phyloP scores from a whole-genome alignment of 371 early-diverging fungal genomes.

The Nematocida sp. region DNA sequence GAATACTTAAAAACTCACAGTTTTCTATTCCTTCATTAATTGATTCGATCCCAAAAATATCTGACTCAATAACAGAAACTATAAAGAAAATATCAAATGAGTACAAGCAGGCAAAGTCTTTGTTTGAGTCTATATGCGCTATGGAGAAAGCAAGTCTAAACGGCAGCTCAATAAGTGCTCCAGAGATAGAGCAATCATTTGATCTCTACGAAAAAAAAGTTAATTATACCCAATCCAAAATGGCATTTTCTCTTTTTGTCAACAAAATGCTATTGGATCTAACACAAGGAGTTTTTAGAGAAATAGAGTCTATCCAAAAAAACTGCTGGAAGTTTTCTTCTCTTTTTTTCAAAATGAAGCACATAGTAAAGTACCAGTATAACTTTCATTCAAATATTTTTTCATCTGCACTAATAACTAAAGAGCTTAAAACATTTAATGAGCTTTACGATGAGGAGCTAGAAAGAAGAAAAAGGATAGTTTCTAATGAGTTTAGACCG shows the following conservation, averaged over 20 bases:
- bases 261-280: slow-evolving; percentile 30
- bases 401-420: background rate
- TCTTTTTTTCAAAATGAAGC: slow-evolving; percentile 2
- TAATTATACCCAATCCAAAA: slow-evolving; percentile 40
- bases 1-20: slow-evolving; percentile 44
- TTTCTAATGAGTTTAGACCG: slow-evolving; percentile 38
- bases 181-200: slow-evolving; percentile 35
- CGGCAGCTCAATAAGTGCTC: background rate
- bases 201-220: slow-evolving; percentile 47
- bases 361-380: slow-evolving; percentile 22
- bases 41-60: background rate
- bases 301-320: slow-evolving; percentile 26
- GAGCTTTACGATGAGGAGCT: slow-evolving; percentile 9
- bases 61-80: background rate
- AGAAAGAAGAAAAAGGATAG: slow-evolving; percentile 45
- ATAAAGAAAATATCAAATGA: slow-evolving; percentile 35
- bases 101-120: slow-evolving; percentile 36
- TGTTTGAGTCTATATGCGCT: background rate
- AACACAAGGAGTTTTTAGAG: slow-evolving; percentile 16
- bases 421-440: slow-evolving; percentile 6
- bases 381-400: slow-evolving; percentile 9
- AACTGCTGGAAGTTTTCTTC: background rate
- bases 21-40: slow-evolving; percentile 27
- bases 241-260: slow-evolving; percentile 24
- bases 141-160: background rate